Conservation (phyloP, 2,329 filamentous ascomycete species). For the Ophidiomyces ophidiicola region DNA sequence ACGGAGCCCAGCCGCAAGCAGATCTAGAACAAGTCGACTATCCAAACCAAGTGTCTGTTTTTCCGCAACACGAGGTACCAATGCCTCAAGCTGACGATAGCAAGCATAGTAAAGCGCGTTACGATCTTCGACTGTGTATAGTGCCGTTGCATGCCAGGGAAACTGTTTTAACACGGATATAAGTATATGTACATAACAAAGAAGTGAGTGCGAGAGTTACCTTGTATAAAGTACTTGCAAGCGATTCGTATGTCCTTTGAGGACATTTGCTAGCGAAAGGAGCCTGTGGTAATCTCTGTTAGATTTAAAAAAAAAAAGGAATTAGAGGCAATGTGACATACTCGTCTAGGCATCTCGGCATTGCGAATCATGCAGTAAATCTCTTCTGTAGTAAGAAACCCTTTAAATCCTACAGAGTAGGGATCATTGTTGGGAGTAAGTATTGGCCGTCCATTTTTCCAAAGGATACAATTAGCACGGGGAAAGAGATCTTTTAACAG, state of each 20-base stretch:
- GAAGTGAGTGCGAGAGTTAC: slow-evolving; percentile 20
- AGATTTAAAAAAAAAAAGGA: not conserved
- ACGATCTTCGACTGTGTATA: slow-evolving; percentile 39
- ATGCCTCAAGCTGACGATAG: slow-evolving; percentile 40
- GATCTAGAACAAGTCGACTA: slow-evolving; percentile 27
- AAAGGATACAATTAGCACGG: slow-evolving; percentile 39
- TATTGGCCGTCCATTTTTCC: slow-evolving; percentile 29
- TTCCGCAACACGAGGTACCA: slow-evolving; percentile 51
- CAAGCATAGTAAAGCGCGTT: slow-evolving; percentile 34
- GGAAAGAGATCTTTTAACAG: slow-evolving; percentile 43
- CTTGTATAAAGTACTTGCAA: slow-evolving; percentile 42
- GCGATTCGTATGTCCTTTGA: slow-evolving; percentile 42
- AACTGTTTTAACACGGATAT: slow-evolving; percentile 28
- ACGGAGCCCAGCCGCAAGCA: slow-evolving; percentile 31
- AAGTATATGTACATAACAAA: not conserved
- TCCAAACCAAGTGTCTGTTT: slow-evolving; percentile 29
- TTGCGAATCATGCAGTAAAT: slow-evolving; percentile 36
- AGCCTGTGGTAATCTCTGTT: slow-evolving; percentile 26
- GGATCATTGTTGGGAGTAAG: slow-evolving; percentile 28
- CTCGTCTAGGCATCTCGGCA: slow-evolving; percentile 39
- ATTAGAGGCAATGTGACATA: slow-evolving; percentile 23
- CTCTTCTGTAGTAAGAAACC: slow-evolving; percentile 42
- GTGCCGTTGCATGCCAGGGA: slow-evolving; percentile 37
- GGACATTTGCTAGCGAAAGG: slow-evolving; percentile 39
- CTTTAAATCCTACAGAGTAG: slow-evolving; percentile 40